Evolutionary conservation across 306 rosid species (phyloP).

Genomic region (Vigna angularis): DNA sequence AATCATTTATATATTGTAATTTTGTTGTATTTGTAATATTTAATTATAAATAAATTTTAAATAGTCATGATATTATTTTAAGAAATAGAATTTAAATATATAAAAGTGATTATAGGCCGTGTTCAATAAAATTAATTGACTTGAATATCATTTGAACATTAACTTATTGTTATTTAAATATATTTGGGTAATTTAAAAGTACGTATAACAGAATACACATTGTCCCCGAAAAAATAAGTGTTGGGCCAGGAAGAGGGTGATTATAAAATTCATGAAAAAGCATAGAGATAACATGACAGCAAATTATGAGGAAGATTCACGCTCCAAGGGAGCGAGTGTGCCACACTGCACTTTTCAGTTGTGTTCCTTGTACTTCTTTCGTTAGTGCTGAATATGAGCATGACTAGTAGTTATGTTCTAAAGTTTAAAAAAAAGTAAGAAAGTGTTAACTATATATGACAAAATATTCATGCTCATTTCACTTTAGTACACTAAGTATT

Average conservation of each 20-base stretch:
- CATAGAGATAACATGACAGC: slow-evolving; percentile 22
- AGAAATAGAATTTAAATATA: too few species aligned
- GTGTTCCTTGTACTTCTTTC: background rate
- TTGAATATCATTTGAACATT: too few species aligned
- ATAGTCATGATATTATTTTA: too few species aligned
- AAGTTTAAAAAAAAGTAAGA: background rate
- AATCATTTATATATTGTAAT: too few species aligned
- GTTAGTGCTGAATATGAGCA: background rate
- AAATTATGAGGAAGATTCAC: slow-evolving; percentile 37
- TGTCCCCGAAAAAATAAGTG: too few species aligned
- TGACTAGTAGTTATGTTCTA: background rate
- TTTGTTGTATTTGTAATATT: too few species aligned
- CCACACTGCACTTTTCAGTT: slow-evolving; percentile 21
- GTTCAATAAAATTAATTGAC: too few species aligned
- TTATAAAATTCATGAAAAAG: slow-evolving; percentile 48
- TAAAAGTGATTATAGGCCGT: too few species aligned
- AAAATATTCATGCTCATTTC: background rate
- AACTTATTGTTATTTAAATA: too few species aligned
- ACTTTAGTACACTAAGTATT: background rate
- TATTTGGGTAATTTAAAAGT: too few species aligned
- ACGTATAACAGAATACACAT: too few species aligned
- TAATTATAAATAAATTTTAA: too few species aligned
- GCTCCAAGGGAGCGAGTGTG: slow-evolving; percentile 33
- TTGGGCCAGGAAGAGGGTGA: background rate
- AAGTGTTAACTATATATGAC: background rate